Conservation (phyloP, 768 basidiomycete species). For the Psilocybe sp. region DNA sequence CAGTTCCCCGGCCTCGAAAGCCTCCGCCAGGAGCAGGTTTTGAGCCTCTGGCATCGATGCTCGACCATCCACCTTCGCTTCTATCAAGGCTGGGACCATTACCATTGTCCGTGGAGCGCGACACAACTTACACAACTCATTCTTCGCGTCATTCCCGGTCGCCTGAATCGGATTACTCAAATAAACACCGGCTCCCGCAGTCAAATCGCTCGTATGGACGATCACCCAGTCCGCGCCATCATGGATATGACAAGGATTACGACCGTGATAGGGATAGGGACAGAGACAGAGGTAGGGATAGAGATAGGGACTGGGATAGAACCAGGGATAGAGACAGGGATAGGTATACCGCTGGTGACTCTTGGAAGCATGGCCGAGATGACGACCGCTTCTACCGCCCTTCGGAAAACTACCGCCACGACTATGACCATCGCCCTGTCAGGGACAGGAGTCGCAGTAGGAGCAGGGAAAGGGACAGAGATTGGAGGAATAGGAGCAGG, state of each 20-base stretch:
- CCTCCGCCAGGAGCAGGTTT: neutral
- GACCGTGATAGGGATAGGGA: constrained; percentile 24
- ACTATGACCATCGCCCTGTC: constrained; percentile 29
- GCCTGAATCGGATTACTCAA: constrained; percentile 18
- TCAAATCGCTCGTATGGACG: constrained; percentile 27
- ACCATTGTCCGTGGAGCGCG: too few relatives aligned
- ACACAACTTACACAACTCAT: too few relatives aligned
- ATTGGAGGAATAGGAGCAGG: constrained; percentile 19
- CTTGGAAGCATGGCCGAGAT: constrained; percentile 17
- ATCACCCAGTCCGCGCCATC: constrained; percentile 17
- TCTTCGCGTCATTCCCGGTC: too few relatives aligned
- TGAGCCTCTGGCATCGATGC: constrained; percentile 22
- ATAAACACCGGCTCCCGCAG: constrained; percentile 40
- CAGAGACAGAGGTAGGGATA: constrained; percentile 16
- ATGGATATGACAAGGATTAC: constrained; percentile 26
- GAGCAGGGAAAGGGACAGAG: constrained; percentile 13
- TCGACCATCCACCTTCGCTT: constrained; percentile 32
- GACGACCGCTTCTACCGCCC: constrained; percentile 22
- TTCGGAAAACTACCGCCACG: constrained; percentile 20
- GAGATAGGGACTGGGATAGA: constrained; percentile 14
- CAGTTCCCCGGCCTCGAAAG: neutral
- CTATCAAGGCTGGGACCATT: constrained; percentile 5
- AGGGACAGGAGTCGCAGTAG: constrained; percentile 10
- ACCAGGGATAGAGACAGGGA: constrained; percentile 17
- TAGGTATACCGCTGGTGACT: constrained; percentile 15